phyloP scores from a whole-genome alignment of 768 basidiomycete genomes.

The Lentinus brumalis region DNA sequence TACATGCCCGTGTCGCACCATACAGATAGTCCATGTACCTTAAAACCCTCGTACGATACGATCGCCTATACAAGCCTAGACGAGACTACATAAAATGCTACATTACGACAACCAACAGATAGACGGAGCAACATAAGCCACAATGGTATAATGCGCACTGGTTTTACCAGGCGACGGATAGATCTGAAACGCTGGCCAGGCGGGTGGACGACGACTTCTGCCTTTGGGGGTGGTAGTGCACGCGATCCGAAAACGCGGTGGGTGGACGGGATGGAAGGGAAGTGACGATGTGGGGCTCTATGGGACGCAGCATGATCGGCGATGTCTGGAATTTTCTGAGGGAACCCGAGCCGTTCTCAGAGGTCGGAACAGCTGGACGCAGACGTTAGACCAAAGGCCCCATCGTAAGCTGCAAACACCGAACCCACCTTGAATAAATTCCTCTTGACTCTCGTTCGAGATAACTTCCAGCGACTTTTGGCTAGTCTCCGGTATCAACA shows the following conservation, averaged over 20 bases:
- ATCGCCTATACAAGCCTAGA: too few relatives aligned
- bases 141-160: not conserved
- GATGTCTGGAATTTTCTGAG: constrained; percentile 4
- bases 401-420: not conserved
- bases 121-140: too few relatives aligned
- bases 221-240: not conserved
- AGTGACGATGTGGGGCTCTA: not conserved
- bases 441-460: constrained; percentile 39
- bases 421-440: constrained; percentile 28
- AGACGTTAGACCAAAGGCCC: too few relatives aligned
- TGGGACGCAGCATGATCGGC: constrained; percentile 9
- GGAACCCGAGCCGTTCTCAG: not conserved
- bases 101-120: too few relatives aligned
- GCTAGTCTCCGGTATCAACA: constrained; percentile 47
- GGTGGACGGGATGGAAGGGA: not conserved
- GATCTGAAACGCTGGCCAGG: constrained; percentile 10
- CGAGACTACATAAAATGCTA: too few relatives aligned
- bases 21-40: too few relatives aligned
- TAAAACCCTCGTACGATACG: too few relatives aligned
- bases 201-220: not conserved
- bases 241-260: not conserved
- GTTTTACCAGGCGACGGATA: constrained; percentile 1
- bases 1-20: too few relatives aligned
- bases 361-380: not conserved
- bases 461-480: constrained; percentile 37